Evolutionary conservation across 106 monocot genomes (phyloP).

Genomic region (Apostasia shenzhenica): DNA sequence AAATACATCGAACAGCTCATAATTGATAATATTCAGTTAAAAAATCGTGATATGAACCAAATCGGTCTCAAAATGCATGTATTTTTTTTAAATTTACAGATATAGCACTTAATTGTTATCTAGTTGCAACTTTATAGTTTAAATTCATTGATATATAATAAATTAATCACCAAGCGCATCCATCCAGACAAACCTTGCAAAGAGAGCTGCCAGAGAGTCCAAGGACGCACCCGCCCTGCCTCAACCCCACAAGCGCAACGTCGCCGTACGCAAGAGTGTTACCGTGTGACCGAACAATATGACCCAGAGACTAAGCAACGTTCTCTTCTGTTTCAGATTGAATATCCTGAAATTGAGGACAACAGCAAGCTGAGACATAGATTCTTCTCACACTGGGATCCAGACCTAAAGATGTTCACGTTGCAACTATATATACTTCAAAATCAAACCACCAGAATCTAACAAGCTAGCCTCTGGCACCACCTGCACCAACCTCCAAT

Average conservation of each 20-base stretch:
- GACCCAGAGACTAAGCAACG: no score
- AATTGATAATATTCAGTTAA: no score
- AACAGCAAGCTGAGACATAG: constrained; percentile 77
- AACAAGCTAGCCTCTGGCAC: constrained; percentile 51
- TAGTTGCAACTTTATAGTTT: no score
- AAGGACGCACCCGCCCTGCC: constrained; percentile 93
- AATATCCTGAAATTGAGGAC: constrained; percentile 98
- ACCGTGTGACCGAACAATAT: no score
- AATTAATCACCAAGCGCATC: no score
- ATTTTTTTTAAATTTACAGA: no score
- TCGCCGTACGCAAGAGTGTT: constrained; percentile 54
- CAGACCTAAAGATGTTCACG: constrained; percentile 92
- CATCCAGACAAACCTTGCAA: constrained; percentile 98
- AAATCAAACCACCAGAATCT: constrained; percentile 63
- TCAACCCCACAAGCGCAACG: constrained; percentile 95
- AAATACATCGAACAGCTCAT: no score
- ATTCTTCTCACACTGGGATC: constrained; percentile 99
- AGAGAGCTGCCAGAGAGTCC: constrained; percentile 91
- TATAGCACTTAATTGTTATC: no score
- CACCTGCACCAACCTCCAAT: constrained; percentile 31
- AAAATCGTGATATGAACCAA: no score
- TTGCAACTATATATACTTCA: constrained; percentile 95
- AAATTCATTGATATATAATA: no score
- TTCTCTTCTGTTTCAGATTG: no score
- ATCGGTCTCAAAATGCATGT: no score